Conservation (phyloP, 208 protist species). For the Vickermania spadyakhi region DNA sequence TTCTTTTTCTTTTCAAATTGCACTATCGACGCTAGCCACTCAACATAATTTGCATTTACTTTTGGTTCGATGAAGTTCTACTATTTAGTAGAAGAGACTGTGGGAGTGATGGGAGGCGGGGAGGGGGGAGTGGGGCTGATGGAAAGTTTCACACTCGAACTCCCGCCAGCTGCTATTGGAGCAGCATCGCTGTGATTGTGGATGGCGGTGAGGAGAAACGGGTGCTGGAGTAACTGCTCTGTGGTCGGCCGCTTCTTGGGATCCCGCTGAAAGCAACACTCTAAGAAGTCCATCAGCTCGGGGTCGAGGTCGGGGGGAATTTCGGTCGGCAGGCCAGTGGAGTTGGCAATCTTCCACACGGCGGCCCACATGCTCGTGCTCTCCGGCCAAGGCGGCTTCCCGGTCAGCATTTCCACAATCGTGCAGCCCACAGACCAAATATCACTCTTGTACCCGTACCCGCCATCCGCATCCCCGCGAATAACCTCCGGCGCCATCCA, state of each 20-base stretch:
- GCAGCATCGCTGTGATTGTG: conserved; percentile 4
- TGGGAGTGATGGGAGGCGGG: not conserved
- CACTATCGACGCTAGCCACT: too few species aligned
- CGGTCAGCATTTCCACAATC: conserved; percentile 91
- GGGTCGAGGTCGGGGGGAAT: conserved; percentile 68
- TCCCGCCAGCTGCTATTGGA: too few species aligned
- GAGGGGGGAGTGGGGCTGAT: not conserved
- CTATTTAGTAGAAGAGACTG: too few species aligned
- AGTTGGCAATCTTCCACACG: conserved; percentile 85
- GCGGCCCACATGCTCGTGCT: conserved; percentile 83
- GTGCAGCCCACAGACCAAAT: conserved; percentile 93
- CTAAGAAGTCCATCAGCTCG: conserved; percentile 62
- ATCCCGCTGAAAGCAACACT: conserved; percentile 76
- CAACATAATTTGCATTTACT: too few species aligned
- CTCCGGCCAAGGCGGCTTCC: conserved; percentile 85
- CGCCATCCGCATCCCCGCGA: conserved; percentile 61
- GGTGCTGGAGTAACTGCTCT: conserved; percentile 51
- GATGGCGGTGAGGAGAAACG: conserved; percentile 38
- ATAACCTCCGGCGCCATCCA: conserved; percentile 92
- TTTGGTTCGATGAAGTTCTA: too few species aligned
- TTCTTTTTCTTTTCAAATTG: too few species aligned
- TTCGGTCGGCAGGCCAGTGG: conserved; percentile 74
- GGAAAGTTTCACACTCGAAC: too few species aligned
- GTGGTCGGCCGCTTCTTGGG: conserved; percentile 56
- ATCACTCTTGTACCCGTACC: conserved; percentile 90